Evolutionary conservation across 306 rosid species (phyloP).

Genomic region (Acacia acuminata): DNA sequence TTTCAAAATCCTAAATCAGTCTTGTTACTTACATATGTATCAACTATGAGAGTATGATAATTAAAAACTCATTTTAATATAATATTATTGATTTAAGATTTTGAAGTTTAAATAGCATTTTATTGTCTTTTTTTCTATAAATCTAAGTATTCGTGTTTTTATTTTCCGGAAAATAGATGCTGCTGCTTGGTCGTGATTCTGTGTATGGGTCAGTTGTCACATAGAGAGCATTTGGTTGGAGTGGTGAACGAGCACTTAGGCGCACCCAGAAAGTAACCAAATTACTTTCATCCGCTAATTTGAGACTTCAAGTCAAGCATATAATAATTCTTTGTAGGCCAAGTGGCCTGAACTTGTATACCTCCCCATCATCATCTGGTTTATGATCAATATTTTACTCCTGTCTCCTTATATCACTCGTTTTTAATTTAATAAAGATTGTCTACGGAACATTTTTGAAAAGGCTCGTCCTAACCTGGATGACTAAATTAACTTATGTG

Average conservation of each 20-base stretch:
- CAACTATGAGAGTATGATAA: too few species aligned
- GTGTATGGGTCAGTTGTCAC: constrained; percentile 2
- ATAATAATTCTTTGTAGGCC: constrained; percentile 16
- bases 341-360: background rate
- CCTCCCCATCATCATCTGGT: background rate
- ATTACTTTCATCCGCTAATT: constrained; percentile 25
- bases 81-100: too few species aligned
- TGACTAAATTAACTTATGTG: too few species aligned
- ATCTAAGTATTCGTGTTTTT: background rate
- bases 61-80: too few species aligned
- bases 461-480: too few species aligned
- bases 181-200: background rate
- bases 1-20: too few species aligned
- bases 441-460: too few species aligned
- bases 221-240: constrained; percentile 32
- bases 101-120: too few species aligned
- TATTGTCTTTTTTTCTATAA: background rate
- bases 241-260: constrained; percentile 8
- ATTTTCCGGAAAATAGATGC: too few species aligned
- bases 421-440: too few species aligned
- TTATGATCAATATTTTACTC: background rate
- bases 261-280: constrained; percentile 8
- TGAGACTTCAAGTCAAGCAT: constrained; percentile 15
- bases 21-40: too few species aligned
- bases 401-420: background rate